Evolutionary conservation across 1,284 basidiomycete genomes (phyloP), one percentile per base, ranked within the genome.

Genomic region (Puccinia novopanici): DNA sequence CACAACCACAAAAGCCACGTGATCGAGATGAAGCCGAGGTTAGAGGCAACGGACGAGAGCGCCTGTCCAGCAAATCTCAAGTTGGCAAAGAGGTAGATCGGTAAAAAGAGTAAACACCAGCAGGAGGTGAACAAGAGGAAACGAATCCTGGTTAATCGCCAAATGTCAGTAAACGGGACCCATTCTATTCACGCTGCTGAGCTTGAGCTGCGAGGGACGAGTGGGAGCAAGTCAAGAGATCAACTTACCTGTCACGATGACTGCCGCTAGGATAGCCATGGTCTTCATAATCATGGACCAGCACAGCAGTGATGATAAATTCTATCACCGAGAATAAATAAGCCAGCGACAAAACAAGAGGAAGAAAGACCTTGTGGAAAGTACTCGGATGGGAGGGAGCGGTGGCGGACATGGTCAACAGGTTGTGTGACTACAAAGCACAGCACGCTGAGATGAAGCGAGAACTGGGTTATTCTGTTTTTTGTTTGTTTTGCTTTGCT

Each of bases 1-100:
- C 59, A 50, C 9, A 80, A 59, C 79, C 79, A 80, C 57, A 74
- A 74, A 34, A 80, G 19, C 79, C 79, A 80, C 17, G 52, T 80
- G 4, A 80, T 19, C 4, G 50, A 37, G 19, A 68, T 73, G 42
- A 80, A 80, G 8, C 19, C 71, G 61, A 72, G 30, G 63, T 80
- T 71, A 12, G 79, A 80, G 9, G 22, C 50, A 30, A 75, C 45
- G 12, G 79, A 80, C 0, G 70, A 74, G 15, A 80, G n/a, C 22
- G 48, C 42, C 3, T 55, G 42, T 6, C 55, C 40, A 17, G 24
- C 6, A 30, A 57, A 17, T 75, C 61, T 54, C 30, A 75, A 55
- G 45, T 63, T 57, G 34, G 42, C 79, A 17, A 68, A 54, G 15
- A 80, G 42, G 52, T 55, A 80, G 37, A 68, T n/a, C 15, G 79